phyloP scores from a whole-genome alignment of 2,329 filamentous ascomycete species.

The Scytalidium lignicola region DNA sequence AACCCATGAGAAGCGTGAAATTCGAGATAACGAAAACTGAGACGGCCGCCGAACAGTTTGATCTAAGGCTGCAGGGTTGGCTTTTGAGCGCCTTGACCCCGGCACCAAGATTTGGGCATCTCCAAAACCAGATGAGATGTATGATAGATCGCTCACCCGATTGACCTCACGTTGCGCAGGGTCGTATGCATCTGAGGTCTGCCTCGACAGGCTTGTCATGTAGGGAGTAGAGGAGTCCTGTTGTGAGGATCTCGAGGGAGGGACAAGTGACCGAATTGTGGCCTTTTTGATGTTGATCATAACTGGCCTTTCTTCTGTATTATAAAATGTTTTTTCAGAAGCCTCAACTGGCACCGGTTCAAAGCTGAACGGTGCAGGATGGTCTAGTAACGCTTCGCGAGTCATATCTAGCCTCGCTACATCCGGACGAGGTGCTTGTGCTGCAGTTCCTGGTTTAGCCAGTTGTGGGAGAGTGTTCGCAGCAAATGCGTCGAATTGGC shows the following conservation, averaged over 20 bases:
- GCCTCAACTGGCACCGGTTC: constrained; percentile 5
- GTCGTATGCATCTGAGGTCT: constrained; percentile 18
- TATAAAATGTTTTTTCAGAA: constrained; percentile 3
- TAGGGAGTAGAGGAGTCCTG: background rate
- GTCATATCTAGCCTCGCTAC: constrained; percentile 8
- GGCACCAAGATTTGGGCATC: constrained; percentile 49
- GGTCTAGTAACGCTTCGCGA: constrained; percentile 10
- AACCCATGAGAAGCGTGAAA: constrained; percentile 25
- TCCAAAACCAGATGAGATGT: constrained; percentile 59
- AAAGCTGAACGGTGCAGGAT: constrained; percentile 10
- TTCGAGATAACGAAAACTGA: constrained; percentile 5
- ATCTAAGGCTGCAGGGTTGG: background rate
- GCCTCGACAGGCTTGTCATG: background rate
- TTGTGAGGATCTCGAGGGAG: no score
- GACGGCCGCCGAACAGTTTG: constrained; percentile 1
- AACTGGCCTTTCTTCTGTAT: no score
- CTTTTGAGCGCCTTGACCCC: constrained; percentile 10
- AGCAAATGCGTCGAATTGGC: constrained; percentile 11
- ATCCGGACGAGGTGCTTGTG: constrained; percentile 8
- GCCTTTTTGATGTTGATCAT: no score
- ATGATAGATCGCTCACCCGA: constrained; percentile 43
- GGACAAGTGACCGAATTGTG: no score
- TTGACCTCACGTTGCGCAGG: constrained; percentile 16
- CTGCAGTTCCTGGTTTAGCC: constrained; percentile 10
- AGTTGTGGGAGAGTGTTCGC: constrained; percentile 8